Evolutionary conservation across 2,329 filamentous ascomycete species (phyloP).

Genomic region (Fusarium tuaranense): DNA sequence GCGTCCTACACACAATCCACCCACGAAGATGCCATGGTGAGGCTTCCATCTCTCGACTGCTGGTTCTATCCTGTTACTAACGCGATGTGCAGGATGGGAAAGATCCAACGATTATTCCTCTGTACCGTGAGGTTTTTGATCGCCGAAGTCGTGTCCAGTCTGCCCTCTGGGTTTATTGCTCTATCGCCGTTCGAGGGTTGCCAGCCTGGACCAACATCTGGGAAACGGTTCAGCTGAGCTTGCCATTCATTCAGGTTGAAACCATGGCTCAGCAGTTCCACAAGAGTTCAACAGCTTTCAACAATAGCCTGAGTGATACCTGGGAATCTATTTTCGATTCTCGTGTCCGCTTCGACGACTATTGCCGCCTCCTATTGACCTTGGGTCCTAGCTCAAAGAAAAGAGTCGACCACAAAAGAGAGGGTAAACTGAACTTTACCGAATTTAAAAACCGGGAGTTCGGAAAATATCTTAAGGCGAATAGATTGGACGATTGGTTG

Average conservation of each 20-base stretch:
- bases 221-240: neutral
- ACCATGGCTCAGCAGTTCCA: neutral
- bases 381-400: neutral
- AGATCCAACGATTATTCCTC: neutral
- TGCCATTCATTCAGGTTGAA: neutral
- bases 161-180: neutral
- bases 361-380: neutral
- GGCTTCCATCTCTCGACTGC: neutral
- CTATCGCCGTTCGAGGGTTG: neutral
- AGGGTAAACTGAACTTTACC: neutral
- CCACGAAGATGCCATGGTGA: neutral
- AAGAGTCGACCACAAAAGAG: neutral
- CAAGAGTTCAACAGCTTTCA: neutral
- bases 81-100: neutral
- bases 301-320: neutral
- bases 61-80: neutral
- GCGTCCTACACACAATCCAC: neutral
- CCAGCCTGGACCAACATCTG: neutral
- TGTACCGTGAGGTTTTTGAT: neutral
- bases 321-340: neutral
- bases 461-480: rapidly evolving
- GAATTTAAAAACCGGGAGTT: neutral
- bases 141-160: neutral
- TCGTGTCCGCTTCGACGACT: neutral
- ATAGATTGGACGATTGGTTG: neutral